Conservation (phyloP, 2,329 filamentous ascomycete species). For the Geosmithia flava region DNA sequence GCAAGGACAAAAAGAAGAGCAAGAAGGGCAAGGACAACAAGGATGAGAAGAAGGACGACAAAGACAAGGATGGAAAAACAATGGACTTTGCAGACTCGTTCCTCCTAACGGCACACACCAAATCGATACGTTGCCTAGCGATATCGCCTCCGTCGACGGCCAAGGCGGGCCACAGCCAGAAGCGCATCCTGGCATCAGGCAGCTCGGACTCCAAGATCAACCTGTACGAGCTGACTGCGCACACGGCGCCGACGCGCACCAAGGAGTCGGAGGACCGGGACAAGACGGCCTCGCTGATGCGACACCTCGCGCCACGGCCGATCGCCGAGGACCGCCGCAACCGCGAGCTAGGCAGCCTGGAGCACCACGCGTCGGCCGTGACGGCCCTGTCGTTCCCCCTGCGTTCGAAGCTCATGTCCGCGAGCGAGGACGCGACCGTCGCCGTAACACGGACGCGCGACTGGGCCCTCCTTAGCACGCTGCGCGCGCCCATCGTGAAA, state of each 20-base stretch:
- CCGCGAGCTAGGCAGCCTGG: conserved; percentile 71
- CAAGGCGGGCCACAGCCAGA: conserved; percentile 53
- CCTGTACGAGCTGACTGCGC: conserved; percentile 75
- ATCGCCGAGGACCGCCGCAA: conserved; percentile 80
- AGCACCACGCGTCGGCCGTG: conserved; percentile 77
- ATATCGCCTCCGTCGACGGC: conserved; percentile 63
- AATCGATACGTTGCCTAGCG: conserved; percentile 79
- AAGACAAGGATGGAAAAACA: conserved; percentile 10
- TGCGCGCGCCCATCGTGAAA: conserved; percentile 82
- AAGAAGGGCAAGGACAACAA: conserved; percentile 13
- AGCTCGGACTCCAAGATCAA: conserved; percentile 93
- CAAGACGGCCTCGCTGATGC: conserved; percentile 24
- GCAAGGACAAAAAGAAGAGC: neutral
- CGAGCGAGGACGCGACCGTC: conserved; percentile 83
- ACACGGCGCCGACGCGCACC: conserved; percentile 44
- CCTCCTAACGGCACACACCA: conserved; percentile 86
- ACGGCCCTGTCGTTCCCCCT: conserved; percentile 74
- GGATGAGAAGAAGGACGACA: neutral
- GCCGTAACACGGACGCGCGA: conserved; percentile 79
- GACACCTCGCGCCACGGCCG: conserved; percentile 56
- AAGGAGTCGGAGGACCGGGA: conserved; percentile 21
- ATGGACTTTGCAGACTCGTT: conserved; percentile 82
- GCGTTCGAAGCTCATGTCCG: conserved; percentile 75
- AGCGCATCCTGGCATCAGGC: conserved; percentile 81
- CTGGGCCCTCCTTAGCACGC: conserved; percentile 75